Percentiles rank a stretch among this genome's conserved stretches.
Evolutionary conservation across 2,329 filamentous ascomycete genomes (phyloP).

Genomic region (Aspergillus aculeatinus): DNA sequence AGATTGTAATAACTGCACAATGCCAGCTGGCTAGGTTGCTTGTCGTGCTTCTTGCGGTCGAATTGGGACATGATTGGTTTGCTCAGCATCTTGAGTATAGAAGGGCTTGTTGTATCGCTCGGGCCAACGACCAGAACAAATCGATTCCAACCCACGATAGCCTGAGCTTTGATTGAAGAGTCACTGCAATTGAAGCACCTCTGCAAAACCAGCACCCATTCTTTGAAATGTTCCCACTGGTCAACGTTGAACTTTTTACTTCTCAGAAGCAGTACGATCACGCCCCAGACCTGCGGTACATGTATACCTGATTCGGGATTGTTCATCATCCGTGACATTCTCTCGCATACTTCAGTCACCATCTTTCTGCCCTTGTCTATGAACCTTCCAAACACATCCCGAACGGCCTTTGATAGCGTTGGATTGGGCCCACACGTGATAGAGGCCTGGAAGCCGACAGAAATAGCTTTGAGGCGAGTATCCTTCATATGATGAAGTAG

Average conservation of each 20-base stretch:
- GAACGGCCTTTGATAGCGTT: constrained; percentile 64
- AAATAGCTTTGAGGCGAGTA: constrained; percentile 71
- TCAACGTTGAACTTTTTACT: constrained; percentile 58
- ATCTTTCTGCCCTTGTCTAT: constrained; percentile 60
- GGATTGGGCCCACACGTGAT: constrained; percentile 68
- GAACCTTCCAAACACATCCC: constrained; percentile 52
- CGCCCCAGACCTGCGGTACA: constrained; percentile 87
- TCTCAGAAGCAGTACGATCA: constrained; percentile 74
- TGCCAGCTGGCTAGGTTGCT: constrained; percentile 56
- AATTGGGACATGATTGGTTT: constrained; percentile 69
- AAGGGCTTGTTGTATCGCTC: constrained; percentile 56
- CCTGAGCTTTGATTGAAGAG: constrained; percentile 66
- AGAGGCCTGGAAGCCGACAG: constrained; percentile 69
- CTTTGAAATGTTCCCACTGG: constrained; percentile 69
- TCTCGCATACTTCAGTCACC: constrained; percentile 66
- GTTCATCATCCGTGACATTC: constrained; percentile 66
- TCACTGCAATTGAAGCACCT: constrained; percentile 81
- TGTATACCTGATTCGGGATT: constrained; percentile 59
- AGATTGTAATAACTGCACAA: constrained; percentile 76
- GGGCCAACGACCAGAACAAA: constrained; percentile 73
- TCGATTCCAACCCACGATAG: constrained; percentile 82
- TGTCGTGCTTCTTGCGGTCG: constrained; percentile 61
- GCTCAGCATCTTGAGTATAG: constrained; percentile 63
- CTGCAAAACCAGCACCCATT: constrained; percentile 78
- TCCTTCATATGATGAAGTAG: constrained; percentile 78